Percentiles rank a stretch among this genome's conserved stretches.
Evolutionary conservation across 495 filamentous ascomycete species (phyloP).

Genomic region (Penicillium subrubescens): DNA sequence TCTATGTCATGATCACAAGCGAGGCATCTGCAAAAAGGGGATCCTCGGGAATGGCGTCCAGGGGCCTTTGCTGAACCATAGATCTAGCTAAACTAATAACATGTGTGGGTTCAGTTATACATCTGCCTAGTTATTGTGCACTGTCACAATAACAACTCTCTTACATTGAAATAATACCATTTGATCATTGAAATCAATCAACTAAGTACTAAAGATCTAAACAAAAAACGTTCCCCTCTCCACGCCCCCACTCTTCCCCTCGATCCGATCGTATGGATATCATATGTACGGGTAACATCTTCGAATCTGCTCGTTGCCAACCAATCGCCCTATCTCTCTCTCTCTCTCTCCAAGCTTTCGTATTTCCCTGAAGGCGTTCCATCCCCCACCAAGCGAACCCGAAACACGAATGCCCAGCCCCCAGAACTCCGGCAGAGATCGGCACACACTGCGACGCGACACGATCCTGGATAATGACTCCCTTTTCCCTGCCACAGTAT

Average conservation of each 20-base stretch:
- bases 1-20: not conserved
- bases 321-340: not conserved
- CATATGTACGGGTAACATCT: not conserved
- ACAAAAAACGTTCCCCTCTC: not conserved
- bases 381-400: not conserved
- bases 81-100: not conserved
- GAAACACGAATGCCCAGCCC: not conserved
- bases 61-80: not conserved
- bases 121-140: not conserved
- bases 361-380: not conserved
- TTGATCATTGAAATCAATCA: not conserved
- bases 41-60: slow-evolving; percentile 2
- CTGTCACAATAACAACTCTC: not conserved
- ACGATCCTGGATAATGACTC: not conserved
- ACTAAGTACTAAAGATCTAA: too few relatives aligned
- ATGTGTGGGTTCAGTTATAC: not conserved
- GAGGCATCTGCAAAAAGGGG: not conserved
- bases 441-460: not conserved
- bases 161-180: too few relatives aligned
- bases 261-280: not conserved
- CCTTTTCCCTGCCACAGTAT: not conserved
- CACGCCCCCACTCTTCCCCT: not conserved
- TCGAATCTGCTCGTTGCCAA: not conserved
- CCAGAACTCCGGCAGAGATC: not conserved
- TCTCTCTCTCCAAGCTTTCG: not conserved